Evolutionary conservation across 169 alveolate genomes (phyloP).

Genomic region (Cryptosporidium andersoni): DNA sequence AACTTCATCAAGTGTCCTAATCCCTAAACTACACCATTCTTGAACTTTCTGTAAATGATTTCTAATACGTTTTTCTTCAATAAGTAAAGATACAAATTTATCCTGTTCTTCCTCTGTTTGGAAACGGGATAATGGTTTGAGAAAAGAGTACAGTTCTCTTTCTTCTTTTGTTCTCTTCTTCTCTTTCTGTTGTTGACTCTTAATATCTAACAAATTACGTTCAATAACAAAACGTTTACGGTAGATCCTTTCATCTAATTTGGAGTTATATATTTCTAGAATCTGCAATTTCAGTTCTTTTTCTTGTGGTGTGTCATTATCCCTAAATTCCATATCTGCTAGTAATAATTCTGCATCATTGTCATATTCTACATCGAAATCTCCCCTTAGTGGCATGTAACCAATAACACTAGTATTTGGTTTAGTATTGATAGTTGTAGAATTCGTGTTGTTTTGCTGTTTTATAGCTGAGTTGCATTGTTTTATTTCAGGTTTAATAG

Average conservation of each 20-base stretch:
- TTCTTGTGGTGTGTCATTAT: conserved; percentile 84
- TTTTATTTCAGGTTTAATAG: too few relatives aligned
- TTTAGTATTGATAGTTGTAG: conserved; percentile 4
- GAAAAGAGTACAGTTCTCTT: conserved; percentile 85
- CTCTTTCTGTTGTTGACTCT: conserved; percentile 87
- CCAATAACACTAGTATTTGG: conserved; percentile 68
- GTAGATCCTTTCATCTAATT: conserved; percentile 88
- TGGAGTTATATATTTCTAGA: conserved; percentile 88
- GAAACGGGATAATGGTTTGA: conserved; percentile 86
- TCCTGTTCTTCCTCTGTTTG: conserved; percentile 89
- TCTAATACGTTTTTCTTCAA: conserved; percentile 87
- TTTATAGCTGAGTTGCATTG: neutral
- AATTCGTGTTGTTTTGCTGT: conserved; percentile 2
- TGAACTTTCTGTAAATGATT: conserved; percentile 83
- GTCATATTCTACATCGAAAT: conserved; percentile 97
- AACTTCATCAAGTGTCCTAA: conserved; percentile 87
- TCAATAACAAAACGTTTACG: conserved; percentile 77
- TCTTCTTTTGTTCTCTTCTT: conserved; percentile 89
- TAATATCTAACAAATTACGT: conserved; percentile 82
- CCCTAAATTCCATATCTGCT: conserved; percentile 96
- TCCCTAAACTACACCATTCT: conserved; percentile 89
- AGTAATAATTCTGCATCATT: conserved; percentile 96
- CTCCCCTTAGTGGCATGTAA: conserved; percentile 93
- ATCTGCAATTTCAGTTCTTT: conserved; percentile 82
- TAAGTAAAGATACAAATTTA: conserved; percentile 83